phyloP scores from a whole-genome alignment of 192 early-diverging fungal genomes.

The Coemansia sp. region DNA sequence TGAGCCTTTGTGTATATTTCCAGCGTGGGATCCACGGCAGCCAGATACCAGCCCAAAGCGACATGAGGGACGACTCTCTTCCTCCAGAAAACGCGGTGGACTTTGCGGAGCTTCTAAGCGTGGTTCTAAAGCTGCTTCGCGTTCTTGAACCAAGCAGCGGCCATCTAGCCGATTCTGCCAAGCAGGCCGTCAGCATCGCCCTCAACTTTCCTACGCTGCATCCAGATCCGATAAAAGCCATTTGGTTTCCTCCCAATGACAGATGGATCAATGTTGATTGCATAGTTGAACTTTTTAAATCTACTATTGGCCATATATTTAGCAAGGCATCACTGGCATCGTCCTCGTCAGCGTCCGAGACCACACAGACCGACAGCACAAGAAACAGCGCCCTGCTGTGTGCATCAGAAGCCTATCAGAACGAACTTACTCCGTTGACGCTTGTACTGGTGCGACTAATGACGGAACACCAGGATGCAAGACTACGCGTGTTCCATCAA shows the following conservation, averaged over 20 bases:
- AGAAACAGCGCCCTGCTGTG: not conserved
- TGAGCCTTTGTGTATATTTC: constrained; percentile 32
- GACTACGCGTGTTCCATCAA: constrained; percentile 23
- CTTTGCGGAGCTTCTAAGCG: constrained; percentile 23
- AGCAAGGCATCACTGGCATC: not conserved
- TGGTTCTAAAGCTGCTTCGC: constrained; percentile 14
- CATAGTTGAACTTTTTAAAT: constrained; percentile 12
- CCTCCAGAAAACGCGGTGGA: constrained; percentile 22
- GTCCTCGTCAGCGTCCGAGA: not conserved
- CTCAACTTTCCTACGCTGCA: constrained; percentile 33
- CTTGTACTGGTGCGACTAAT: constrained; percentile 40
- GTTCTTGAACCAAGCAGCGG: constrained; percentile 8
- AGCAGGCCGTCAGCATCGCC: constrained; percentile 38
- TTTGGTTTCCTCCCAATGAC: constrained; percentile 30
- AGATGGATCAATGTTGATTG: constrained; percentile 16
- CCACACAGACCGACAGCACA: not conserved
- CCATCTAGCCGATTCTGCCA: constrained; percentile 26
- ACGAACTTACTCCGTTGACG: constrained; percentile 36
- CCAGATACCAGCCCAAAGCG: not conserved
- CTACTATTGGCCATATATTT: constrained; percentile 13
- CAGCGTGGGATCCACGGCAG: constrained; percentile 8
- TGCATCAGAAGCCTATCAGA: constrained; percentile 4
- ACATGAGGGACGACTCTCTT: constrained; percentile 22
- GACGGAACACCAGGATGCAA: constrained; percentile 25
- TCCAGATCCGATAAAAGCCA: constrained; percentile 12